Base-by-base conservation (phyloP, 2,329 filamentous ascomycete genomes). In the Pestalotiopsis sp. region DNA sequence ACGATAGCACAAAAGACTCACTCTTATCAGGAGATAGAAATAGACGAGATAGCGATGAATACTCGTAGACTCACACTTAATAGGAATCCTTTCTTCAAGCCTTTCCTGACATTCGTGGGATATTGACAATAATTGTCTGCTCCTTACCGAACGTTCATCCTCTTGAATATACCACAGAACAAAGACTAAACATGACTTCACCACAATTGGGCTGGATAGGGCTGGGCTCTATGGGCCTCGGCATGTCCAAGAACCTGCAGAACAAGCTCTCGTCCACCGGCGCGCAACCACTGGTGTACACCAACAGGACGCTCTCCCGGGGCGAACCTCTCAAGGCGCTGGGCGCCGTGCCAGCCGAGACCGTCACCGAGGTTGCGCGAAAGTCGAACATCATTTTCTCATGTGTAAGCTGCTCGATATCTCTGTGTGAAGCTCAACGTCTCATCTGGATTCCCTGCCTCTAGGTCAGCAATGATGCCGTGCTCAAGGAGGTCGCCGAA, bases 251-350 rank as follows among this genome's bases (percentile, higher is more conserved):
- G 41, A 72, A 72, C 41, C 71, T 75, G 3, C 75, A 75, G 58
- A 75, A 75, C n/a, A 66, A 75, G 41, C 70, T 76, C 2, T 71
- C 59, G 52, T 58, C 59, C 11, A 66, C 65, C 3, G 69, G 58
- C 13, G 68, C 71, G 11, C 72, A 71, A 9, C 41, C 70, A 38
- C 74, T 82, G 41, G 68, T 81, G 17, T 83, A 79, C 69, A 78
- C 79, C 14, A 83, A 83, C 71, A 78, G 81, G 61, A 83, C 81
- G 3, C 73, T 82, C 65, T 76, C 80, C 39, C 80, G 70, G 6
- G 81, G 81, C 12, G 74, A 78, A 6, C 61, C 77, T 17, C 72
- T 83, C 36, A 75, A 79, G 69, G 74, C 73, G 11, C 69, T 83
- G 6, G 80, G 81, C 9, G 80, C 73, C 20, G 70, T 74, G 1